Evolutionary conservation across 352 stramenopile genomes (phyloP).

Genomic region (Phytophthora litchii): DNA sequence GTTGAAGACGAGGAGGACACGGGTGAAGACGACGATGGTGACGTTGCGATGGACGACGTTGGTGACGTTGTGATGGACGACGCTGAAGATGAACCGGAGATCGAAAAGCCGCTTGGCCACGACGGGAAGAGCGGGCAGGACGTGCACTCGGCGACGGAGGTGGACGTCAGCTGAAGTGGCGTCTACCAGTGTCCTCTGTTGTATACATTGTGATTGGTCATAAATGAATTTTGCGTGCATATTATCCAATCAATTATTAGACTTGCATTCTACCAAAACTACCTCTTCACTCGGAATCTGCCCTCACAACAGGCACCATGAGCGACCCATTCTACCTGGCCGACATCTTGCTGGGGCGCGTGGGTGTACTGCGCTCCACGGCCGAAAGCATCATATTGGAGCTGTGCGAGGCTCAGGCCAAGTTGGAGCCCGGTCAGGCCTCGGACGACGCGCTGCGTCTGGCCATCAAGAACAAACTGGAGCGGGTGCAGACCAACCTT

Average conservation of each 20-base stretch:
- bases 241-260: slow-evolving; percentile 31
- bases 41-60: slow-evolving; percentile 25
- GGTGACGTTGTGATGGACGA: slow-evolving; percentile 27
- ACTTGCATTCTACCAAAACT: neutral
- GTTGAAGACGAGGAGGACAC: slow-evolving; percentile 45
- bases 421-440: slow-evolving; percentile 53
- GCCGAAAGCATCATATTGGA: slow-evolving; percentile 88
- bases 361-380: slow-evolving; percentile 83
- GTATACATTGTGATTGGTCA: slow-evolving; percentile 26
- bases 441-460: slow-evolving; percentile 75
- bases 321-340: slow-evolving; percentile 89
- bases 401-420: slow-evolving; percentile 72
- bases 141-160: slow-evolving; percentile 29
- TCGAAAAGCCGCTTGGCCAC: slow-evolving; percentile 11
- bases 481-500: slow-evolving; percentile 88
- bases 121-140: slow-evolving; percentile 22
- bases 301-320: slow-evolving; percentile 38
- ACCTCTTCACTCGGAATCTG: slow-evolving; percentile 14
- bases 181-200: slow-evolving; percentile 5
- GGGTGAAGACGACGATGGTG: slow-evolving; percentile 34
- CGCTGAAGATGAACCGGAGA: slow-evolving; percentile 9
- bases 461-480: slow-evolving; percentile 84
- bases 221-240: slow-evolving; percentile 27
- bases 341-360: slow-evolving; percentile 83
- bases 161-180: slow-evolving; percentile 46